Percentiles rank a stretch among this genome's conserved stretches.
Evolutionary conservation across 331 rosid species (phyloP).

Genomic region (Pyrus hybrid): DNA sequence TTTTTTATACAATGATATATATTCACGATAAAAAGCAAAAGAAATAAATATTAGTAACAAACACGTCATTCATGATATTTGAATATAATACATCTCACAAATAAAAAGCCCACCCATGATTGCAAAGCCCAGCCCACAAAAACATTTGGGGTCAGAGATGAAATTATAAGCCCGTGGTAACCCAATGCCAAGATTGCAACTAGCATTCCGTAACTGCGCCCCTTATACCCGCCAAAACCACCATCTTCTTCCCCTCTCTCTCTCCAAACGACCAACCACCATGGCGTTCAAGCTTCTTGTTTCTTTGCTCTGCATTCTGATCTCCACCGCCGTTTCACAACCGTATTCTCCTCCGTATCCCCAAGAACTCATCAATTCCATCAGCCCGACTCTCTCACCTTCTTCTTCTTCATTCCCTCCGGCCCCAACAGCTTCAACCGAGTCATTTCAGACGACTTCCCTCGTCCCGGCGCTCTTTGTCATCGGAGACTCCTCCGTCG

Average conservation of each 20-base stretch:
- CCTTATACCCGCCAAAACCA: constrained; percentile 41
- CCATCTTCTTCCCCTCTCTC: not conserved
- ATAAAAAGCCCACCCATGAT: not conserved
- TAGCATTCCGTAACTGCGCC: not conserved
- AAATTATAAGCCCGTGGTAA: not conserved
- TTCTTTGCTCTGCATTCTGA: constrained; percentile 11
- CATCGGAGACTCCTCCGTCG: constrained; percentile 88
- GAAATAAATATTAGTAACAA: no score
- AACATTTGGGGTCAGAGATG: not conserved
- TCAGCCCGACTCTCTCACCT: not conserved
- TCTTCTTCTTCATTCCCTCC: constrained; percentile 7
- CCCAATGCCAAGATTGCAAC: not conserved
- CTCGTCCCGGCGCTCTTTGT: constrained; percentile 63
- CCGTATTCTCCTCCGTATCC: constrained; percentile 16
- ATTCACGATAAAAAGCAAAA: no score
- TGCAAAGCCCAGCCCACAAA: not conserved
- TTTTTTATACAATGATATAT: no score
- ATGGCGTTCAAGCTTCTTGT: constrained; percentile 24
- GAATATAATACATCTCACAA: no score
- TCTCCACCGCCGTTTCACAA: constrained; percentile 9
- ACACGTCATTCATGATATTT: no score
- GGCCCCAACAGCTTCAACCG: not conserved
- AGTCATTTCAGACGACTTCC: constrained; percentile 6
- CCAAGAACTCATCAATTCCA: not conserved
- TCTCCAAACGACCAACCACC: not conserved